phyloP scores from a whole-genome alignment of 2,329 filamentous ascomycete species.

The Hypocrella siamensis region DNA sequence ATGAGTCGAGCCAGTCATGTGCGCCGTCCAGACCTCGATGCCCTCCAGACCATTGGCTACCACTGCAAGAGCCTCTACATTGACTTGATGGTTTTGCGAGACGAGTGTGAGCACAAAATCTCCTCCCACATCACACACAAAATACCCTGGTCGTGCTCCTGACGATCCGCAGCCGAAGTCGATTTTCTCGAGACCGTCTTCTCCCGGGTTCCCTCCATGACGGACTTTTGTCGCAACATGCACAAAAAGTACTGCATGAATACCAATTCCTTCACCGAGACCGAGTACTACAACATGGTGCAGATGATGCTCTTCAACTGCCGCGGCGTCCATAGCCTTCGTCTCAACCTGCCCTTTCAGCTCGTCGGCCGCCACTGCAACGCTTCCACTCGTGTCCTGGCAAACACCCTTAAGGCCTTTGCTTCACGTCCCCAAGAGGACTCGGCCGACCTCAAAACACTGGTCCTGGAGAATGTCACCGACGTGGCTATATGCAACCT shows the following conservation, averaged over 20 bases:
- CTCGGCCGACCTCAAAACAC: constrained; percentile 22
- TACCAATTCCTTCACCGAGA: constrained; percentile 30
- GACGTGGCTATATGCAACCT: constrained; percentile 31
- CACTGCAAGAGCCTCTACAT: constrained; percentile 33
- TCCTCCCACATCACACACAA: no score
- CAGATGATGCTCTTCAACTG: constrained; percentile 27
- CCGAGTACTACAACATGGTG: constrained; percentile 26
- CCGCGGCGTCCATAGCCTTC: constrained; percentile 27
- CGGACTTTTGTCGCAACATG: constrained; percentile 25
- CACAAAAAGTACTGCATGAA: constrained; percentile 31
- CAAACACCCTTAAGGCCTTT: constrained; percentile 33
- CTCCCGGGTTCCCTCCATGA: constrained; percentile 27
- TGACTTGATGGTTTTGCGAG: constrained; percentile 36
- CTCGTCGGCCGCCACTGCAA: constrained; percentile 28
- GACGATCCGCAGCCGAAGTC: constrained; percentile 31
- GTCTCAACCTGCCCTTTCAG: constrained; percentile 35
- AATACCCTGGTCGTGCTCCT: no score
- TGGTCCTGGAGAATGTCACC: constrained; percentile 34
- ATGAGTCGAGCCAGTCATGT: constrained; percentile 21
- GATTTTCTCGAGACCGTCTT: constrained; percentile 30
- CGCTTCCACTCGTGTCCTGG: constrained; percentile 34
- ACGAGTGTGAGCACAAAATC: constrained; percentile 26
- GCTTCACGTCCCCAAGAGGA: constrained; percentile 27
- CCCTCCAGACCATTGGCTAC: constrained; percentile 27
- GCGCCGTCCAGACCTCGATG: constrained; percentile 19